phyloP scores from a whole-genome alignment of 352 stramenopile species.

The Phytopythium helicoides region DNA sequence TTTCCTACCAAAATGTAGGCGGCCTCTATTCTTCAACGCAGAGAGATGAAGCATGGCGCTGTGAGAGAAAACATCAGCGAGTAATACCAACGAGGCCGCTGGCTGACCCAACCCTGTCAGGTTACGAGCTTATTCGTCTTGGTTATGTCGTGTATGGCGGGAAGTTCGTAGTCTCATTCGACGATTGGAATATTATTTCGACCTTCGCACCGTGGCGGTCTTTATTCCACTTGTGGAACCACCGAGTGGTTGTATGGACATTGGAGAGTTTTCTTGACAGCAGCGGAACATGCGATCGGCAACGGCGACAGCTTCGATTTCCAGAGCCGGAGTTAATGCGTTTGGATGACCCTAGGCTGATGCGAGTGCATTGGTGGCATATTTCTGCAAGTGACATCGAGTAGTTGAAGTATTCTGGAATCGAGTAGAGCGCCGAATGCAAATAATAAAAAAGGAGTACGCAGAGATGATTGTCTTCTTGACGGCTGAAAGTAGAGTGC shows the following conservation, averaged over 20 bases:
- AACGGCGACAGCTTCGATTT: not conserved
- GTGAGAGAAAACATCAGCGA: no score
- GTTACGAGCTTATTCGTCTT: slow-evolving; percentile 17
- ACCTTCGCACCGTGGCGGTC: not conserved
- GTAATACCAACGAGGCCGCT: no score
- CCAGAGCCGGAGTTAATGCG: slow-evolving; percentile 3
- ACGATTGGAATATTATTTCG: slow-evolving; percentile 15
- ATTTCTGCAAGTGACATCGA: not conserved
- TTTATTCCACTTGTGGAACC: slow-evolving; percentile 10
- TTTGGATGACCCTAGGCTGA: slow-evolving; percentile 7
- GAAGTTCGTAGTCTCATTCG: slow-evolving; percentile 6
- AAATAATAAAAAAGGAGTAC: no score
- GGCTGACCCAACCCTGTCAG: not conserved
- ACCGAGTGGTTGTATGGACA: slow-evolving; percentile 8
- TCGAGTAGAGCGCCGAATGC: no score
- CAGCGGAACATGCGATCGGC: no score
- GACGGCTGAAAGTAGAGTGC: no score
- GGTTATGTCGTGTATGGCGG: slow-evolving; percentile 15
- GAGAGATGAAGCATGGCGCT: no score
- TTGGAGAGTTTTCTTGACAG: not conserved
- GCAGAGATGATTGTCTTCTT: no score
- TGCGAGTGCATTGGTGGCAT: slow-evolving; percentile 3
- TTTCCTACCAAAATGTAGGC: not conserved
- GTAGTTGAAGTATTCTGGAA: not conserved
- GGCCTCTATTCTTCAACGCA: no score